A percentile compares a stretch with the other conserved stretches of the same genome.
Conservation (phyloP, 441 rosid genomes). For the Syzygium malaccense region DNA sequence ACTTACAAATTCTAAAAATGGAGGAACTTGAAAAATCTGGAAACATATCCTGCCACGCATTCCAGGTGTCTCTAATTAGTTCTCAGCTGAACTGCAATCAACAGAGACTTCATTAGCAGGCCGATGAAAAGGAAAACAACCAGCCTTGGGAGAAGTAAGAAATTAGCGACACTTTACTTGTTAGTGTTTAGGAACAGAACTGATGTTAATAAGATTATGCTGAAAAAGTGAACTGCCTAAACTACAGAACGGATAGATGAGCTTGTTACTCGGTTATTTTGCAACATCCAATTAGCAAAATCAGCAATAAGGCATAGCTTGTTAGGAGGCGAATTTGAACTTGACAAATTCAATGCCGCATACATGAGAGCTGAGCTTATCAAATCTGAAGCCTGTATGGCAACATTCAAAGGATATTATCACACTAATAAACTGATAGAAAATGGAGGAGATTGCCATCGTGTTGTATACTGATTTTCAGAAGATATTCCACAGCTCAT, state of each 20-base stretch:
- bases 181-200: background rate
- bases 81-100: fast-evolving
- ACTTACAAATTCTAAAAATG: background rate
- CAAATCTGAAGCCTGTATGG: too few relatives aligned
- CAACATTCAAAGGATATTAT: too few relatives aligned
- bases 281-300: too few relatives aligned
- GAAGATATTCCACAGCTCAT: background rate
- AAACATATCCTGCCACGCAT: too few relatives aligned
- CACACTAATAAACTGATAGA: background rate
- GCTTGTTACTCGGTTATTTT: background rate
- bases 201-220: background rate
- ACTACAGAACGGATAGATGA: fast-evolving
- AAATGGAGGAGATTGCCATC: background rate
- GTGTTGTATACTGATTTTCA: background rate
- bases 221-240: background rate
- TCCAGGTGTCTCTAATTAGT: background rate
- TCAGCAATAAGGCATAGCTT: background rate
- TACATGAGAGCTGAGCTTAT: too few relatives aligned
- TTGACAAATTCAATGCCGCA: too few relatives aligned
- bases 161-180: too few relatives aligned
- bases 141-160: background rate
- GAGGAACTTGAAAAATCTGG: background rate
- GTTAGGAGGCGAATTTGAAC: background rate
- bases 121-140: background rate
- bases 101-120: background rate